These are phyloP conservation scores for Radiomyces spectabilis DNA, from an alignment of 192 early-diverging fungal species.

Conservation along the genomic window DNA sequence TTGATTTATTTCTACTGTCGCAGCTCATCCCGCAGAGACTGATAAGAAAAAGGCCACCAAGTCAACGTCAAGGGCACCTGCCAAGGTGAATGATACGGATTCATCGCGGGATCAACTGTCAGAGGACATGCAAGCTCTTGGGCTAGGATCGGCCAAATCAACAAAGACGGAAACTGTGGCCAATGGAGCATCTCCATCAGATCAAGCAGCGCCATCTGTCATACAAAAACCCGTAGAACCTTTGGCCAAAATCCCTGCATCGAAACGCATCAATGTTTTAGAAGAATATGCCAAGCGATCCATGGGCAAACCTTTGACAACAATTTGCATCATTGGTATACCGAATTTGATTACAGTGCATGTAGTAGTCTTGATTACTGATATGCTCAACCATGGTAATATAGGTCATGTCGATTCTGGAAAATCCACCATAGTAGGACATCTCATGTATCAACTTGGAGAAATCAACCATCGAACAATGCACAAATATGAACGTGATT, in stretches of 20 bases:
- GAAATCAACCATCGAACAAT: conserved; percentile 85
- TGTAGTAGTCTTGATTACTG: conserved; percentile 4
- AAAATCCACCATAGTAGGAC: conserved; percentile 96
- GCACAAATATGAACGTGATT: conserved; percentile 81
- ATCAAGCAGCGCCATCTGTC: no score
- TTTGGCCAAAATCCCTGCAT: conserved; percentile 13
- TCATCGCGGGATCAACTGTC: conserved; percentile 8
- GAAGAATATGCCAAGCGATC: conserved; percentile 64
- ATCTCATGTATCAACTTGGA: conserved; percentile 81
- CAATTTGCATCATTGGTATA: conserved; percentile 82
- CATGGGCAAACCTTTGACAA: conserved; percentile 62
- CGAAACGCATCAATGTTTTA: conserved; percentile 63
- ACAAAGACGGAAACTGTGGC: neutral
- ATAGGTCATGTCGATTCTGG: conserved; percentile 94
- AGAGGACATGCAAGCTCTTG: conserved; percentile 18
- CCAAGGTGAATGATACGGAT: no score
- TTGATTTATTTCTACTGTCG: no score
- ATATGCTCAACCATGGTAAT: conserved; percentile 3
- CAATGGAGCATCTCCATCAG: no score
- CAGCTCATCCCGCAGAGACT: no score
- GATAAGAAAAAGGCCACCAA: no score
- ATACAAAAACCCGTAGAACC: no score
- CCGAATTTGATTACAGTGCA: neutral
- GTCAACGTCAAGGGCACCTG: no score
- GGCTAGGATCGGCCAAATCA: neutral